These are phyloP conservation scores for Echites panduratus DNA, from an alignment of 257 asterid genomes.

Conservation along the genomic window DNA sequence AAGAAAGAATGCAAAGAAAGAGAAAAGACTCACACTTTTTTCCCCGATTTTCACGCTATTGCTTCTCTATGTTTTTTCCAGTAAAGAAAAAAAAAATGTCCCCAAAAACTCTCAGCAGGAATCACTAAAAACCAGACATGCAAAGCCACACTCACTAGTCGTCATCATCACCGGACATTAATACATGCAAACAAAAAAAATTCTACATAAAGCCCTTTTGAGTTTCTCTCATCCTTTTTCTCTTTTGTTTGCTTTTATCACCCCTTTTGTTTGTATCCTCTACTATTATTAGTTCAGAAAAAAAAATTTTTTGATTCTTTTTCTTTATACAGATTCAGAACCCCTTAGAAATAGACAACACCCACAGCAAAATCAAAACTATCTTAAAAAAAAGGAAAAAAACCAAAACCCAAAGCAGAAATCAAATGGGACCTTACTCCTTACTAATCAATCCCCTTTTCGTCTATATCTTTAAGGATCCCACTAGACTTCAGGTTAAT, in stretches of 20 bases:
- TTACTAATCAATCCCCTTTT: too few relatives aligned
- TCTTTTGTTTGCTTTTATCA: slow-evolving; percentile 2
- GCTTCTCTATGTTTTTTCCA: not conserved
- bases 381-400: slow-evolving; percentile 17
- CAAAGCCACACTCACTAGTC: slow-evolving; percentile 38
- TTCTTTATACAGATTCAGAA: slow-evolving; percentile 29
- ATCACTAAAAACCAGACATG: slow-evolving; percentile 43
- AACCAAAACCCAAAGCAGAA: slow-evolving; percentile 4
- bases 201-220: slow-evolving; percentile 18
- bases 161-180: slow-evolving; percentile 30
- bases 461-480: slow-evolving; percentile 17
- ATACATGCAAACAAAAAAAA: slow-evolving; percentile 38
- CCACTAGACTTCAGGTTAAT: slow-evolving; percentile 27
- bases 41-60: slow-evolving; percentile 36
- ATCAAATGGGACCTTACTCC: too few relatives aligned
- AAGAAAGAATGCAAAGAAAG: slow-evolving; percentile 19
- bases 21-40: slow-evolving; percentile 21
- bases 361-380: slow-evolving; percentile 33
- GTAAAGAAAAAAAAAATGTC: not conserved
- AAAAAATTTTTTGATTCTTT: slow-evolving; percentile 12
- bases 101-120: slow-evolving; percentile 20
- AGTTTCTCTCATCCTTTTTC: slow-evolving; percentile 12
- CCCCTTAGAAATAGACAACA: slow-evolving; percentile 31
- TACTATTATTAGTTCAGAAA: slow-evolving; percentile 33
- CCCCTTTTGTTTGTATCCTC: slow-evolving; percentile 27